phyloP scores from a whole-genome alignment of 805 yeast species.

The Debaryomyces tyrocola region DNA sequence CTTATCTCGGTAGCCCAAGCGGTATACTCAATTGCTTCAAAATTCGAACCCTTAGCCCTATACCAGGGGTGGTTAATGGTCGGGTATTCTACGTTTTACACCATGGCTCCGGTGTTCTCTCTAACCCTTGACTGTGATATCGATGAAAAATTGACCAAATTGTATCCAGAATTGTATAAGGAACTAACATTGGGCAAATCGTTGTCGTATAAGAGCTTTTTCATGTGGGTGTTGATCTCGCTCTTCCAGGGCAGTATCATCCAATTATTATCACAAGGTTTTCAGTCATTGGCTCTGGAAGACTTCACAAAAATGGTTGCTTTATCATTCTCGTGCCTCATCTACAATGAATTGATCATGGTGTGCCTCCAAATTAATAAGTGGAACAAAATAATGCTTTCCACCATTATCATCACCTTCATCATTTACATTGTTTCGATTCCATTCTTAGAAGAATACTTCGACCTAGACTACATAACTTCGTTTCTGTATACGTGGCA shows the following conservation, averaged over 20 bases:
- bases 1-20: conserved; percentile 94
- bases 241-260: conserved; percentile 88
- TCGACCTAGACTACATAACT: conserved; percentile 63
- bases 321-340: conserved; percentile 73
- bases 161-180: conserved; percentile 92
- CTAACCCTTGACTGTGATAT: conserved; percentile 89
- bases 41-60: conserved; percentile 90
- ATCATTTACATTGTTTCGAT: conserved; percentile 67
- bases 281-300: conserved; percentile 58
- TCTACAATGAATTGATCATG: conserved; percentile 88
- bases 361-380: conserved; percentile 88
- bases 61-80: conserved; percentile 98
- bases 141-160: conserved; percentile 79
- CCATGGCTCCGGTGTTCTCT: conserved; percentile 98
- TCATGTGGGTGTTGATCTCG: conserved; percentile 87
- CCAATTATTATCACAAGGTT: conserved; percentile 76
- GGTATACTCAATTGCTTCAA: conserved; percentile 80
- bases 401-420: conserved; percentile 70
- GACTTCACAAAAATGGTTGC: conserved; percentile 79
- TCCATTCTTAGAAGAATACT: conserved; percentile 88
- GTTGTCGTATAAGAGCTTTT: conserved; percentile 81
- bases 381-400: conserved; percentile 82
- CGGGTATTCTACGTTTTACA: conserved; percentile 94
- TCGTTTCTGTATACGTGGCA: conserved; percentile 70
- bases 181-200: conserved; percentile 89